phyloP scores from a whole-genome alignment of 1,284 basidiomycete species.

The Wallemia mellicola region DNA sequence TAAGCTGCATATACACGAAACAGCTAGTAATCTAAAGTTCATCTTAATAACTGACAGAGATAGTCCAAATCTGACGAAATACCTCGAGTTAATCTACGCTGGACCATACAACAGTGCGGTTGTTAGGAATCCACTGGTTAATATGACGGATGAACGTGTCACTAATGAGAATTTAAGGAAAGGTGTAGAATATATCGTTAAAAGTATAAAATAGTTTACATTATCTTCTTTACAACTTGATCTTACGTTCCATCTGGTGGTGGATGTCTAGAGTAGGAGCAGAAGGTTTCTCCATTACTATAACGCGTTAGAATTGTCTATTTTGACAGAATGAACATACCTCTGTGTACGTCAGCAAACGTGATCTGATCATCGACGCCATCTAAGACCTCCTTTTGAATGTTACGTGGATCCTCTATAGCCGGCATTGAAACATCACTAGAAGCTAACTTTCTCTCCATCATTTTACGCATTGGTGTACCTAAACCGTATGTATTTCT shows the following conservation, averaged over 20 bases:
- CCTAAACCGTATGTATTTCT: conserved; percentile 62
- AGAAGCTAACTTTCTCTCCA: conserved; percentile 52
- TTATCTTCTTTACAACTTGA: conserved; percentile 19
- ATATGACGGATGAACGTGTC: neutral
- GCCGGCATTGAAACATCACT: neutral
- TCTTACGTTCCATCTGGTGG: conserved; percentile 38
- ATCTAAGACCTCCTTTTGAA: conserved; percentile 68
- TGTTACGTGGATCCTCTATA: conserved; percentile 26
- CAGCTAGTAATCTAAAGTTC: neutral
- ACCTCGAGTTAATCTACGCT: neutral
- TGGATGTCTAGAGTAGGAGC: conserved; percentile 24
- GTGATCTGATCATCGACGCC: conserved; percentile 59
- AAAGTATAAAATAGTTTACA: neutral
- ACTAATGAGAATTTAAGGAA: neutral
- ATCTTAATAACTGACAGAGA: neutral
- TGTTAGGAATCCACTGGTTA: neutral
- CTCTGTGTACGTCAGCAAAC: conserved; percentile 28
- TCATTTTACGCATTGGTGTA: conserved; percentile 57
- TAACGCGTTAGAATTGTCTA: neutral
- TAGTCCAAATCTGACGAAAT: neutral
- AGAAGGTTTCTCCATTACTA: neutral
- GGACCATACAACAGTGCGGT: neutral
- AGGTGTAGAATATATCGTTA: neutral
- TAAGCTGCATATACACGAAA: neutral
- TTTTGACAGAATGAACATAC: conserved; percentile 25